A percentile compares a stretch with the other conserved stretches of the same genome.
Conservation (phyloP, 163 green algal genomes). For the Scenedesmus sp. region DNA sequence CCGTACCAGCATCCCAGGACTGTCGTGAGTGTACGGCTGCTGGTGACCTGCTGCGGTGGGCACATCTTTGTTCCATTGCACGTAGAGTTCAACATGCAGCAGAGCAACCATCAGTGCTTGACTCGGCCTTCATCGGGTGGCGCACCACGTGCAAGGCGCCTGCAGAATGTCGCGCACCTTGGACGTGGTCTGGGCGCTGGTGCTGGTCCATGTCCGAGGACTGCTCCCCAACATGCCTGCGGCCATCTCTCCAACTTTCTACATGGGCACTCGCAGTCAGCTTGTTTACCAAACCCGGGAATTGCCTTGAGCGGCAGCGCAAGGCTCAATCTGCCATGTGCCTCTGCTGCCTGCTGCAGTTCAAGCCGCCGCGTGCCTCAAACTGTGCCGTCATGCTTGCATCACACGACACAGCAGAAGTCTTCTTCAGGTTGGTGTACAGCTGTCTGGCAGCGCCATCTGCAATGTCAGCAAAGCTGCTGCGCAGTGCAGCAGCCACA, state of each 20-base stretch:
- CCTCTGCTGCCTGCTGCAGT: slow-evolving; percentile 21
- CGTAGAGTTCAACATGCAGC: neutral
- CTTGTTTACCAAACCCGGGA: no score
- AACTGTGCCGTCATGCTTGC: slow-evolving; percentile 26
- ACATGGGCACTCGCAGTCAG: no score
- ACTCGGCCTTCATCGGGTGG: neutral
- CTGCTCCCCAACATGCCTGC: no score
- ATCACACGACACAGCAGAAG: slow-evolving; percentile 33
- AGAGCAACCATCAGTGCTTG: neutral
- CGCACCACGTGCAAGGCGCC: no score
- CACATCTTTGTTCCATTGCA: neutral
- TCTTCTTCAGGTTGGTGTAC: slow-evolving; percentile 42
- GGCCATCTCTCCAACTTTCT: no score
- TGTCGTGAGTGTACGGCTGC: neutral
- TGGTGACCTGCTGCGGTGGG: neutral
- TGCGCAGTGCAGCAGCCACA: neutral
- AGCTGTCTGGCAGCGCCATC: neutral
- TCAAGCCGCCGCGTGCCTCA: neutral
- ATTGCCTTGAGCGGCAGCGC: neutral
- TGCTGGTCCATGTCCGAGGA: neutral
- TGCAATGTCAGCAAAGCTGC: neutral
- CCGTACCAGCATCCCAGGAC: slow-evolving; percentile 12
- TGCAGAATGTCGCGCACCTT: neutral
- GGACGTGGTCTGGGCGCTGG: neutral
- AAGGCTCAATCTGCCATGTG: neutral